Conservation (phyloP, 1,139 yeast genomes). For the Yamadazyma diddensiae region DNA sequence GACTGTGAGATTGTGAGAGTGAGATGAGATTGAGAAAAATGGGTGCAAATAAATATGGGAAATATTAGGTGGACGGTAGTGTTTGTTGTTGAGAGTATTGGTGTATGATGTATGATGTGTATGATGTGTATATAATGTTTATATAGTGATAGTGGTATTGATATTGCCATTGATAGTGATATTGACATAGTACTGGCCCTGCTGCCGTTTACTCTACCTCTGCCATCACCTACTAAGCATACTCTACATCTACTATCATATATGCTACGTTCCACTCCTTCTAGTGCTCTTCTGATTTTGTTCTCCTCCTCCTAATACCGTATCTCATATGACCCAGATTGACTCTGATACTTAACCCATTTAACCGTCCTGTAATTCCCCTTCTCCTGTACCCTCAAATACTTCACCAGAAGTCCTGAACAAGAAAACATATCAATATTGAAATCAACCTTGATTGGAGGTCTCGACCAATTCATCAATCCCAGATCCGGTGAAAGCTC, state of each 20-base stretch:
- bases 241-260: too few relatives aligned
- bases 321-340: constrained; percentile 78
- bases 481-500: constrained; percentile 25
- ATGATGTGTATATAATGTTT: too few relatives aligned
- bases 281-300: neutral
- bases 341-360: constrained; percentile 80
- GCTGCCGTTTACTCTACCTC: too few relatives aligned
- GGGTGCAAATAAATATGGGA: constrained; percentile 2
- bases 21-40: constrained; percentile 3
- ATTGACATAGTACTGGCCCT: too few relatives aligned
- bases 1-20: constrained; percentile 2
- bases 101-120: constrained; percentile 1
- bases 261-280: neutral
- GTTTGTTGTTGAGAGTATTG: too few relatives aligned
- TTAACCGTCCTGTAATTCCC: constrained; percentile 70
- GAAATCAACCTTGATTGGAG: constrained; percentile 75
- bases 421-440: constrained; percentile 72
- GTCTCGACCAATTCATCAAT: constrained; percentile 56
- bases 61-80: too few relatives aligned
- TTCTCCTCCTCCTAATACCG: constrained; percentile 41
- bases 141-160: too few relatives aligned
- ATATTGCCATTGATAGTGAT: too few relatives aligned
- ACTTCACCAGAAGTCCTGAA: constrained; percentile 75
- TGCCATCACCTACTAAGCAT: too few relatives aligned
- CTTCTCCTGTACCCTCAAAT: constrained; percentile 66